Conservation (phyloP, 768 basidiomycete genomes). For the Nidularia pulvinata region DNA sequence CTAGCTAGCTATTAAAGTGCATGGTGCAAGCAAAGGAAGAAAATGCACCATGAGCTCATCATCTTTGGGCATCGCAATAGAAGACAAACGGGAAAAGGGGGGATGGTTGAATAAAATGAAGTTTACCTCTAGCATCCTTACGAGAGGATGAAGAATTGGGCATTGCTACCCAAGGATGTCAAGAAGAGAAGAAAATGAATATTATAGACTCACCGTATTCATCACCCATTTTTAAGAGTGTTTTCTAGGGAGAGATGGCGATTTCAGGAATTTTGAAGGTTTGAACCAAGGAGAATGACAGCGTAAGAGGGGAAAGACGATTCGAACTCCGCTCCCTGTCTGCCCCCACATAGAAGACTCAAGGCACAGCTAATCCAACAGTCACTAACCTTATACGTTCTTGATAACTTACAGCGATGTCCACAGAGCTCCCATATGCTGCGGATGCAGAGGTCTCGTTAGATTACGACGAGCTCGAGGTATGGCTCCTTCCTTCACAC, state of each 20-base stretch:
- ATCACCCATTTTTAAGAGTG: constrained; percentile 41
- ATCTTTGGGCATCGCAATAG: constrained; percentile 36
- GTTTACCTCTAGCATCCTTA: constrained; percentile 18
- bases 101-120: constrained; percentile 9
- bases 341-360: no score
- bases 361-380: no score
- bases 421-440: constrained; percentile 92
- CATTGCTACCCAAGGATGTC: constrained; percentile 11
- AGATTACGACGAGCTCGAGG: constrained; percentile 89
- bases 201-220: constrained; percentile 49
- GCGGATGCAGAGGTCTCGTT: constrained; percentile 92
- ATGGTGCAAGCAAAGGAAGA: constrained; percentile 51
- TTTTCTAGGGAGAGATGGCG: constrained; percentile 8
- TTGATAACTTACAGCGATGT: constrained; percentile 32
- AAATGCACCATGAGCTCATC: constrained; percentile 68
- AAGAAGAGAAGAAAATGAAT: constrained; percentile 17
- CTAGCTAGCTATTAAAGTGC: constrained; percentile 69
- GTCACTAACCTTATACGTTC: background rate
- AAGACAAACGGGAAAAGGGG: constrained; percentile 21
- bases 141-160: constrained; percentile 6
- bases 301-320: no score
- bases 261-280: background rate
- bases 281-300: no score
- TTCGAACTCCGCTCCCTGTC: no score
- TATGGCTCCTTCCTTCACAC: constrained; percentile 22